Evolutionary conservation across 805 yeast species (phyloP), one percentile per base, ranked within the genome.

Genomic region (Myxozyma neotropica): DNA sequence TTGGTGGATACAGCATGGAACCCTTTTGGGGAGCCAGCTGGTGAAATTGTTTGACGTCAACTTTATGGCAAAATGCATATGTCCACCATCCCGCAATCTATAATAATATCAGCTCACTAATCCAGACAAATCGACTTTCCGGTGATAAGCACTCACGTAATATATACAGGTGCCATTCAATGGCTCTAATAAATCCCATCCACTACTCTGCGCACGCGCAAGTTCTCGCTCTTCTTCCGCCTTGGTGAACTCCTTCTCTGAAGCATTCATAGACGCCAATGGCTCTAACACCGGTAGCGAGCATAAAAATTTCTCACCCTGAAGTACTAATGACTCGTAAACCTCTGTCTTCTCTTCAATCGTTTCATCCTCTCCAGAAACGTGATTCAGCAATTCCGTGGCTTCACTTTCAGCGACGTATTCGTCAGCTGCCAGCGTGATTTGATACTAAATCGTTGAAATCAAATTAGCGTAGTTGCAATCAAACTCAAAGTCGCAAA

Each of bases 71-170:
- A 46, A 57, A 66, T 23, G 69, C 58, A 48, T 66, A 66, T 17
- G 63, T 66, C 68, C 68, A 66, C 68, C 68, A 66, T 21, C 68
- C 68, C 4, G 62, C 61, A 48, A 59, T 45, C 65, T 61, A 36
- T 13, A 23, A 19, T 31, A 4, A 15, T 5, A 15, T 53, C 7
- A 50, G 31, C 4, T 15, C 29, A 4, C 19, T 46, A 19, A n/a
- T 12, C 15, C 4, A 2, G 13, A 29, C 10, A 19, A n/a, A 5
- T n/a, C 39, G 13, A 46, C 13, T n/a, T n/a, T n/a, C n/a, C n/a
- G n/a, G n/a, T 6, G 17, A 35, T 8, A n/a, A 21, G 23, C 6
- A 45, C 61, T 48, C 33, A 63, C 64, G 17, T 64, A 64, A 47
- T 63, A 64, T 21, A 64, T 19, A 27, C 67, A 64, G 3, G 62